Percentiles rank a stretch among this genome's conserved stretches.
phyloP scores from a whole-genome alignment of 169 alveolate species.

The Cryptosporidium baileyi region DNA sequence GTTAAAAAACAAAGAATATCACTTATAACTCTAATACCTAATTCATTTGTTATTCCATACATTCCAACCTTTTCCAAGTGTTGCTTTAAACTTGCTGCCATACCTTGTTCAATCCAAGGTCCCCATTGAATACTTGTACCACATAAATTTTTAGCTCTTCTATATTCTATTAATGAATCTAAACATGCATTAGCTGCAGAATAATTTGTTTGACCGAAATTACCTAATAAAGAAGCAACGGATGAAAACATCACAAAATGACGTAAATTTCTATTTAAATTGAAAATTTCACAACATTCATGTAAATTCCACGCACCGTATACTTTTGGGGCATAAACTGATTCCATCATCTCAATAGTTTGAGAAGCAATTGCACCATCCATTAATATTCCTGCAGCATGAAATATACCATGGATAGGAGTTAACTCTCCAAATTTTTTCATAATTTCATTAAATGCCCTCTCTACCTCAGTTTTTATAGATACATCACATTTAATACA shows the following conservation, averaged over 20 bases:
- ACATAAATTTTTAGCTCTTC: background rate
- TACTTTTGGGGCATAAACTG: background rate
- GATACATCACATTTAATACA: background rate
- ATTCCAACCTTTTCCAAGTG: slow-evolving; percentile 78
- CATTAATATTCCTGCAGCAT: slow-evolving; percentile 19
- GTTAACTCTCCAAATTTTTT: background rate
- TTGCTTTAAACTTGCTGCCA: slow-evolving; percentile 58
- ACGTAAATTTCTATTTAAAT: background rate
- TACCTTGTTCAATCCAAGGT: slow-evolving; percentile 21
- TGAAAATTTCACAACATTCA: background rate
- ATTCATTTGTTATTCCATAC: slow-evolving; percentile 76
- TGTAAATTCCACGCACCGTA: slow-evolving; percentile 15
- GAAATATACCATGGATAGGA: slow-evolving; percentile 27
- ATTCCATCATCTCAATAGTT: background rate
- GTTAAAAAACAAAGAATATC: slow-evolving; percentile 48
- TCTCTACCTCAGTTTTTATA: background rate
- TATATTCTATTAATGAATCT: slow-evolving; percentile 35
- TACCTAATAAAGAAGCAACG: background rate
- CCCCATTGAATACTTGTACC: background rate
- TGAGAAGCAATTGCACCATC: slow-evolving; percentile 23
- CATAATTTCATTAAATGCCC: background rate
- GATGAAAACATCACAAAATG: slow-evolving; percentile 22
- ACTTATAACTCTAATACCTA: slow-evolving; percentile 73
- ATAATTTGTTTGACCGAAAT: slow-evolving; percentile 8
- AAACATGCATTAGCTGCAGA: background rate